Base-by-base conservation (phyloP, 805 yeast species). In the Spathaspora passalidarum region DNA sequence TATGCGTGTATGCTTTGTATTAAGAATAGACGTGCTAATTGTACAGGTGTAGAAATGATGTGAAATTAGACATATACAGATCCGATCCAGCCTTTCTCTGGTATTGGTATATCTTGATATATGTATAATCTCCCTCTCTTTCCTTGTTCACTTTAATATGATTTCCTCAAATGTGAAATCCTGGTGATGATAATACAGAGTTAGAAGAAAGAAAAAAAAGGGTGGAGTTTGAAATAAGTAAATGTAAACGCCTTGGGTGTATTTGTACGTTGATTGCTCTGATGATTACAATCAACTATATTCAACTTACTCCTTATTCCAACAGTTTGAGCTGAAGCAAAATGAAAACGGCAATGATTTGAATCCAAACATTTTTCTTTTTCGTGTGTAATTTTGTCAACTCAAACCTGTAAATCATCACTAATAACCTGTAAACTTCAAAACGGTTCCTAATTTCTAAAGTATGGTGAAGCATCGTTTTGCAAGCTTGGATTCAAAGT, bases 401-500 rank as follows among this genome's bases (percentile, higher is more conserved):
- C 7, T 4, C 6, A 10, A 29, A 29, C 16, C 34, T 29, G 34
- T 13, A 29, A 29, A 6, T 10, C 34, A 29, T 9, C 9, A 34
- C 37, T 34, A 10, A 7, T 20, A 36, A 20, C 23, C 22, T 21
- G 39, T 13, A 20, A 36, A 36, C 19, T 10, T 7, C 14, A 29
- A 14, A 29, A 4, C 13, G 3, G 4, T 40, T 20, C 8, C 10
- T 23, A 21, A 5, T 26, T 35, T 25, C 49, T 39, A 23, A 42
- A 46, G 20, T 46, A 46, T 19, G 49, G 49, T 6, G 49, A 41
- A 10, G 21, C 38, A 17, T 38, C 34, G 3, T 13, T 14, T 29
- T 29, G 34, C 14, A 38, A 20, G 13, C 32, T 29, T 37, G 41
- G 26, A 18, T n/a, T 42, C 13, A 41, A 26, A 2, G 45, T 38